phyloP scores from a whole-genome alignment of 129 eudicot genomes.

The Helianthus tuberosus region DNA sequence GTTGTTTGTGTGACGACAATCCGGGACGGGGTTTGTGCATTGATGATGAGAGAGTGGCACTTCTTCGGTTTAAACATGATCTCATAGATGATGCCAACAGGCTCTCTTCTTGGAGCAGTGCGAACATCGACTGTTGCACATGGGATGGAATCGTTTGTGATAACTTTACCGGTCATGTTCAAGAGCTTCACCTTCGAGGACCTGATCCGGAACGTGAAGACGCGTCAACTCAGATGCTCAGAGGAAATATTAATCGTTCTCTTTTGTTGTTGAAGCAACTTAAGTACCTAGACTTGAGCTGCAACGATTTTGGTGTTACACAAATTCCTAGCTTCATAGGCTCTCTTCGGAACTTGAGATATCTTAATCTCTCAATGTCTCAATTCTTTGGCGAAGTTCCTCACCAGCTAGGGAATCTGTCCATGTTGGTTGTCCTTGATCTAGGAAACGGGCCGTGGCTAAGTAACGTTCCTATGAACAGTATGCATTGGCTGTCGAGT shows the following conservation, averaged over 20 bases:
- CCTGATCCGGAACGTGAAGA: neutral
- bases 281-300: neutral
- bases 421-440: constrained; percentile 22
- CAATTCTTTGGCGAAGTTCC: constrained; percentile 20
- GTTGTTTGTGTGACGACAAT: neutral
- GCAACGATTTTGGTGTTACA: neutral
- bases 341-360: neutral
- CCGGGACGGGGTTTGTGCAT: neutral
- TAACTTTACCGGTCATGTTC: constrained; percentile 38
- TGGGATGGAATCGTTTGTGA: constrained; percentile 36
- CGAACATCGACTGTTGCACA: constrained; percentile 26
- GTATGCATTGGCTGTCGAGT: constrained; percentile 33
- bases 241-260: constrained; percentile 6
- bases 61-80: constrained; percentile 22
- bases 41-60: constrained; percentile 23
- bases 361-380: neutral
- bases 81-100: constrained; percentile 13
- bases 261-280: neutral
- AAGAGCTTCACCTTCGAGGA: constrained; percentile 38
- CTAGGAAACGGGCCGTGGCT: neutral
- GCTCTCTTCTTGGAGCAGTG: constrained; percentile 29
- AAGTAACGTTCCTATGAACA: neutral
- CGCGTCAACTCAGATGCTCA: neutral
- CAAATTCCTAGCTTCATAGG: neutral
- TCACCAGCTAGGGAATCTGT: constrained; percentile 34